These are phyloP conservation scores for Penicillium atrosanguineum DNA, from an alignment of 495 filamentous ascomycete species.

Conservation along the genomic window DNA sequence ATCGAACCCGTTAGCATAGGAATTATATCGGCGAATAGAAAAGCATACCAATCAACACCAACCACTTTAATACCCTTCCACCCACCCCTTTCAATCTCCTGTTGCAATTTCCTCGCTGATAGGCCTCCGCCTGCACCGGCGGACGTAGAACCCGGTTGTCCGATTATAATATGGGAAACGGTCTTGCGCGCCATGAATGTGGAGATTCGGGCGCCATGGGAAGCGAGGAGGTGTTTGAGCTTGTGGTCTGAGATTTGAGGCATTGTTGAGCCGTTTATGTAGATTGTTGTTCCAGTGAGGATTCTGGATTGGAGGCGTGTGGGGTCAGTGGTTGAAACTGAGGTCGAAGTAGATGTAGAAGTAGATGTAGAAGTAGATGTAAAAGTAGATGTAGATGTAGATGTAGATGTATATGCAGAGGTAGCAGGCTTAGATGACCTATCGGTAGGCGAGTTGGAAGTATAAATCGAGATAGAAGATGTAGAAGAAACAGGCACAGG, in stretches of 20 bases:
- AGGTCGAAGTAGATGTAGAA: neutral
- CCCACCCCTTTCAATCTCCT: slow-evolving; percentile 64
- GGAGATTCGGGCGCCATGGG: slow-evolving; percentile 68
- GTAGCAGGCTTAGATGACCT: neutral
- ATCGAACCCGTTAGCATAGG: too few relatives aligned
- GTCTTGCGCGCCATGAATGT: slow-evolving; percentile 64
- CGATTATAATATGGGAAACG: slow-evolving; percentile 87
- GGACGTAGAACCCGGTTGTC: slow-evolving; percentile 42
- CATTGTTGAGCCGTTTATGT: slow-evolving; percentile 85
- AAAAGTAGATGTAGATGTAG: neutral
- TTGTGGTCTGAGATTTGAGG: slow-evolving; percentile 82
- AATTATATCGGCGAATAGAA: neutral
- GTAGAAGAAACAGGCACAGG: too few relatives aligned
- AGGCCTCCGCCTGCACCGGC: slow-evolving; percentile 73
- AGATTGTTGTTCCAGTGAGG: slow-evolving; percentile 68
- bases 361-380: neutral
- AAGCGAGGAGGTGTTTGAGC: slow-evolving; percentile 72
- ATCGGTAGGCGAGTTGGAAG: too few relatives aligned
- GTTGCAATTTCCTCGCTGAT: slow-evolving; percentile 76
- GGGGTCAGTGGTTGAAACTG: neutral
- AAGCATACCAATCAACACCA: slow-evolving; percentile 72
- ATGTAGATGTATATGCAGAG: neutral
- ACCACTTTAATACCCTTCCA: slow-evolving; percentile 73
- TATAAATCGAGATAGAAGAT: too few relatives aligned
- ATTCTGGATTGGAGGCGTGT: slow-evolving; percentile 34